These are phyloP conservation scores for Pisolithus sp. DNA, from an alignment of 768 basidiomycete species.

Conservation along the genomic window DNA sequence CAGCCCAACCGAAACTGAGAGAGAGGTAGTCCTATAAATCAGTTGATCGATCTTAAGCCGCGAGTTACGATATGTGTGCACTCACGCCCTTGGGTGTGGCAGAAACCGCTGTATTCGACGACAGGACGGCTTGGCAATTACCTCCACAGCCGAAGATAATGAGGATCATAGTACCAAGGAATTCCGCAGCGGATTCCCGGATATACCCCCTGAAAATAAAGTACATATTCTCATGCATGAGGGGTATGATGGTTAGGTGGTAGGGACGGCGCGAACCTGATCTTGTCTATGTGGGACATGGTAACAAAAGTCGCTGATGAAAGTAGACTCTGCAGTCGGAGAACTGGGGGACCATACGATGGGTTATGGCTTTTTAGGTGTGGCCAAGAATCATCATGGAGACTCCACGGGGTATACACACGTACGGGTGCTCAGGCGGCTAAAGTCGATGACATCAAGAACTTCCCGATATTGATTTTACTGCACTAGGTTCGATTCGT, in stretches of 20 bases:
- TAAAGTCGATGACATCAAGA: too few species aligned
- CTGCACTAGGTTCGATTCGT: too few species aligned
- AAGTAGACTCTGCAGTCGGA: background rate
- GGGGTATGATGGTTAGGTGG: background rate
- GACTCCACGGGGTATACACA: too few species aligned
- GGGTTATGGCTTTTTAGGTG: conserved; percentile 6
- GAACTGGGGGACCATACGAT: background rate
- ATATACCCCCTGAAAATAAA: conserved; percentile 32
- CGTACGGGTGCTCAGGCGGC: too few species aligned
- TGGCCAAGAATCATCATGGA: background rate
- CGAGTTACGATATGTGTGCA: conserved; percentile 7
- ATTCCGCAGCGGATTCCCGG: conserved; percentile 59
- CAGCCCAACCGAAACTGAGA: conserved; percentile 25
- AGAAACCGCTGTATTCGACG: conserved; percentile 39
- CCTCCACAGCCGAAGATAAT: conserved; percentile 56
- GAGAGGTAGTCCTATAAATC: conserved; percentile 17
- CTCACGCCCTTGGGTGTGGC: conserved; percentile 51
- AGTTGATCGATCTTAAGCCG: background rate
- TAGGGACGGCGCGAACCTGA: conserved; percentile 35
- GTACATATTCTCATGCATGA: background rate
- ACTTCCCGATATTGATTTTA: too few species aligned
- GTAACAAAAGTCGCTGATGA: conserved; percentile 1
- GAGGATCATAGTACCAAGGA: conserved; percentile 52
- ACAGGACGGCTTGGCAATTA: conserved; percentile 51
- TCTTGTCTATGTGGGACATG: conserved; percentile 17